phyloP scores from a whole-genome alignment of 2,329 filamentous ascomycete genomes.

The Ophiocordyceps camponoti-rufipedis region DNA sequence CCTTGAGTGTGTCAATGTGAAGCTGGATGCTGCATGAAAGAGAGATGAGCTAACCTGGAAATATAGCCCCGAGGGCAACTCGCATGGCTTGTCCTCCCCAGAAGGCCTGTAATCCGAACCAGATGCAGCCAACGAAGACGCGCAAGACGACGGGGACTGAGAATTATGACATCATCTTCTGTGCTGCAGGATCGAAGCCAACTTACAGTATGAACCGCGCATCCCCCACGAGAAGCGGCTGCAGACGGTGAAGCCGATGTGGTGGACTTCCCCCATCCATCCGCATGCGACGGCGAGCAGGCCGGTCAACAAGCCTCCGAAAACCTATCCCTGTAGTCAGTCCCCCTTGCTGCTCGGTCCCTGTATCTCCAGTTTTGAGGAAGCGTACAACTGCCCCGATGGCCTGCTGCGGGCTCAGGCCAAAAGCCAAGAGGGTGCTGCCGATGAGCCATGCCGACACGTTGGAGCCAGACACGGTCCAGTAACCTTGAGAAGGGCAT shows the following conservation, averaged over 20 bases:
- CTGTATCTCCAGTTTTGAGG: not conserved
- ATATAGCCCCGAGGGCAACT: conserved; percentile 10
- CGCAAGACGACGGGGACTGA: conserved; percentile 6
- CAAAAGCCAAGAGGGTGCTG: conserved; percentile 9
- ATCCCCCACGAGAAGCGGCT: conserved; percentile 28
- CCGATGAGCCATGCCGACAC: conserved; percentile 10
- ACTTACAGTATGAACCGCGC: conserved; percentile 21
- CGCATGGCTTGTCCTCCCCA: conserved; percentile 12
- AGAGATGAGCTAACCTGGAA: conserved; percentile 6
- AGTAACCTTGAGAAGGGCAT: conserved; percentile 4
- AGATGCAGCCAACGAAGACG: conserved; percentile 9
- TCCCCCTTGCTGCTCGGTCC: not conserved
- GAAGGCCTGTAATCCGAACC: conserved; percentile 12
- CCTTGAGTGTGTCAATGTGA: conserved; percentile 1
- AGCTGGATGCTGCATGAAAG: too few species aligned
- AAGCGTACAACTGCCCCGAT: conserved; percentile 7
- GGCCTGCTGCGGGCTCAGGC: conserved; percentile 10
- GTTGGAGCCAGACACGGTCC: conserved; percentile 8
- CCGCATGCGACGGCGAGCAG: conserved; percentile 6
- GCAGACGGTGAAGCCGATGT: conserved; percentile 10
- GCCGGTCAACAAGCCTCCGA: conserved; percentile 6
- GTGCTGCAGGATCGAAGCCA: too few species aligned
- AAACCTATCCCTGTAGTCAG: conserved; percentile 1
- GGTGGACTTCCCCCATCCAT: conserved; percentile 8
- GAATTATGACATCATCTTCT: not conserved